Evolutionary conservation across 2,329 filamentous ascomycete species (phyloP).

Genomic region (Rhynchosporium graminicola): DNA sequence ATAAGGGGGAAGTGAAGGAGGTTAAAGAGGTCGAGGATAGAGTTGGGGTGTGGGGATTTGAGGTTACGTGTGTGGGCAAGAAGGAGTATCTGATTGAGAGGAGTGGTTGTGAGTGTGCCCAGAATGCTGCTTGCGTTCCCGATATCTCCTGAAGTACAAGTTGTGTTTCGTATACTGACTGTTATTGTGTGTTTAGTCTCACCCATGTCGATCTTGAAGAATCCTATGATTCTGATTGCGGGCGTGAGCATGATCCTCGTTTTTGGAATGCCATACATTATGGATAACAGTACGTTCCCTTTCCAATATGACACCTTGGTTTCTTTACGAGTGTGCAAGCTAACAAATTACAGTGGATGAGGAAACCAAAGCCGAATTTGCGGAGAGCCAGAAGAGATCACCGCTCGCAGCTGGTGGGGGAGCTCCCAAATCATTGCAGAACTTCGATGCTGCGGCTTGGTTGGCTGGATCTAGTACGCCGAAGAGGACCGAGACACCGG

Average conservation of each 20-base stretch:
- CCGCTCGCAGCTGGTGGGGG: constrained; percentile 59
- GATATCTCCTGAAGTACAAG: not conserved
- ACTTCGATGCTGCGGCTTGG: constrained; percentile 69
- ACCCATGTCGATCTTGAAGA: constrained; percentile 81
- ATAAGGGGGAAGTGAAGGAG: constrained; percentile 63
- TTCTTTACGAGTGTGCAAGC: not conserved
- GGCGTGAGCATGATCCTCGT: constrained; percentile 80
- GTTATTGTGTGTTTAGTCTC: constrained; percentile 58
- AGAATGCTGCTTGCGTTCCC: not conserved
- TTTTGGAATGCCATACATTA: constrained; percentile 89
- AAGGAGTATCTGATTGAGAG: constrained; percentile 80
- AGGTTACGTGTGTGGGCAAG: constrained; percentile 51
- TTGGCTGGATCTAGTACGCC: constrained; percentile 54
- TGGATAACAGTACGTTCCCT: constrained; percentile 82
- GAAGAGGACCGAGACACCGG: constrained; percentile 35
- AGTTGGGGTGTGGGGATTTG: constrained; percentile 39
- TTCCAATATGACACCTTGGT: not conserved
- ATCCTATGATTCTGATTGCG: constrained; percentile 94
- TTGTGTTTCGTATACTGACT: not conserved
- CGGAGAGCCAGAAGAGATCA: constrained; percentile 80
- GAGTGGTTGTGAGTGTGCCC: constrained; percentile 64
- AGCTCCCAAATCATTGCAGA: constrained; percentile 52
- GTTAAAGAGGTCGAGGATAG: constrained; percentile 37
- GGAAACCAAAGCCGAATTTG: constrained; percentile 91
- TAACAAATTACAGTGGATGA: constrained; percentile 73